Percentiles rank a stretch among this genome's conserved stretches.
Conservation (phyloP, 148 eudicot species). For the Arbutus unedo region DNA sequence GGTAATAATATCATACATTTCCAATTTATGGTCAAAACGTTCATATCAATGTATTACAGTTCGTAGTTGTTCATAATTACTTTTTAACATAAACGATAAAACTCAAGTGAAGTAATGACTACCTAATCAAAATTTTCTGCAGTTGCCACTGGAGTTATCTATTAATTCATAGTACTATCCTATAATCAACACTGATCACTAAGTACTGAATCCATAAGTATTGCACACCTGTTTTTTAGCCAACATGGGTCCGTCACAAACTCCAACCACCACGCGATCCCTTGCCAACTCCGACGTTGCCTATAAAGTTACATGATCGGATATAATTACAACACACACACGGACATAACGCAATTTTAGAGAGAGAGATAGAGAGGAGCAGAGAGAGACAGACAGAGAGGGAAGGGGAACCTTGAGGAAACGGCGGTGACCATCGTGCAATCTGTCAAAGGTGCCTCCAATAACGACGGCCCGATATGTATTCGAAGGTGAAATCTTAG, state of each 20-base stretch:
- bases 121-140: no score
- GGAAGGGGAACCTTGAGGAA: constrained; percentile 60
- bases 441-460: constrained; percentile 95
- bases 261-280: constrained; percentile 82
- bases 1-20: no score
- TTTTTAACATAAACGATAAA: no score
- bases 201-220: background rate
- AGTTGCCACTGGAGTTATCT: background rate
- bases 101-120: no score
- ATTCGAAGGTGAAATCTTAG: constrained; percentile 44
- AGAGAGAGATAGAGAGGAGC: background rate
- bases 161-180: background rate
- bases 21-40: no score
- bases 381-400: no score
- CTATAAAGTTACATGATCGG: constrained; percentile 28
- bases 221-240: constrained; percentile 59
- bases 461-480: constrained; percentile 66
- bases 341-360: background rate
- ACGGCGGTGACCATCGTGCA: constrained; percentile 88
- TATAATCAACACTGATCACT: background rate
- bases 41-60: no score
- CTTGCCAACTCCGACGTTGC: constrained; percentile 68
- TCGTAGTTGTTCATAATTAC: no score
- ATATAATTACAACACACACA: background rate
- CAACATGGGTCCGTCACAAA: constrained; percentile 90